These are phyloP conservation scores for Stachybotrys echinatus DNA, from an alignment of 2,329 filamentous ascomycete species.

Conservation along the genomic window DNA sequence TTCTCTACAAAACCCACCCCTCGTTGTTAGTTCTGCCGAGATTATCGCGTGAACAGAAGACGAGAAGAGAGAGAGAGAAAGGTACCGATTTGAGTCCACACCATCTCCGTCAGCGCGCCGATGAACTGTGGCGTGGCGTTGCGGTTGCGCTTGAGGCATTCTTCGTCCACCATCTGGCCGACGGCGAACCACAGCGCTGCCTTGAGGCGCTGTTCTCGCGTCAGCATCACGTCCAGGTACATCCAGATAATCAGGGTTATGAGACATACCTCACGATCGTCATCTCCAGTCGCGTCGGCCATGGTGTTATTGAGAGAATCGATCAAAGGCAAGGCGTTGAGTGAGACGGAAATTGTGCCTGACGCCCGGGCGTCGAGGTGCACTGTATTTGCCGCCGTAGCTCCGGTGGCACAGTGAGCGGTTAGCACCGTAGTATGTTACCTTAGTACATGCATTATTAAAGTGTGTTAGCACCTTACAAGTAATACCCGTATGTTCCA, in stretches of 20 bases:
- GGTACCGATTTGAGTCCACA: conserved; percentile 78
- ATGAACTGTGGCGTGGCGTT: conserved; percentile 94
- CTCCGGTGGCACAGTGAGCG: neutral
- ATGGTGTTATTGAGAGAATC: conserved; percentile 13
- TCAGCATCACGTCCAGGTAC: neutral
- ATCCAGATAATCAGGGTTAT: neutral
- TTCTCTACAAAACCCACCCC: conserved; percentile 35
- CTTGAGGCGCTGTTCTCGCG: conserved; percentile 62
- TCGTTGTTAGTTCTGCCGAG: neutral
- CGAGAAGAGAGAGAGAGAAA: neutral
- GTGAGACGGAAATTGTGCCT: neutral
- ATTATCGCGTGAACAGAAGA: neutral
- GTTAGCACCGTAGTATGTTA: too few relatives aligned
- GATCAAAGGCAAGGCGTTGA: too few relatives aligned
- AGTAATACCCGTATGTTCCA: too few relatives aligned
- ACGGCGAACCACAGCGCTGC: conserved; percentile 79
- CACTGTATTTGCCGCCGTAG: neutral
- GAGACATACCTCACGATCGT: conserved; percentile 28
- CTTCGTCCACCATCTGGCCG: conserved; percentile 83
- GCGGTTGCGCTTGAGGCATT: conserved; percentile 55
- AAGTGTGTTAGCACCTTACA: too few relatives aligned
- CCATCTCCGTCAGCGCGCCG: conserved; percentile 76
- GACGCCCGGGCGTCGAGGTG: neutral
- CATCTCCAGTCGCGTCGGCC: conserved; percentile 24
- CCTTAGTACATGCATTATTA: neutral